phyloP scores from a whole-genome alignment of 306 rosid genomes.

The Geum urbanum region DNA sequence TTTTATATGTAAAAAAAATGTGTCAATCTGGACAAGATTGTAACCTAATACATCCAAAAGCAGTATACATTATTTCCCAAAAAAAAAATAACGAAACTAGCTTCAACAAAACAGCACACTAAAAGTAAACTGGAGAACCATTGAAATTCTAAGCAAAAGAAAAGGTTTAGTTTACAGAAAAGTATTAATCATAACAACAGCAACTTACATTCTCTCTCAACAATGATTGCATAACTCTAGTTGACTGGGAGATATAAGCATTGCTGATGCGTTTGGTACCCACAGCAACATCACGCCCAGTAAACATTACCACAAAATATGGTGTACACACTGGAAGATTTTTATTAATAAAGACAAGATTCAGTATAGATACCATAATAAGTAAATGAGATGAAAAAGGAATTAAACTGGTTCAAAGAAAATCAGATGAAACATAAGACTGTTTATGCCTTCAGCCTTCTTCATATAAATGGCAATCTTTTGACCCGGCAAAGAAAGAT shows the following conservation, averaged over 20 bases:
- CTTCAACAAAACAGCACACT: background rate
- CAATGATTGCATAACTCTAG: constrained; percentile 71
- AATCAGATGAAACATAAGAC: constrained; percentile 2
- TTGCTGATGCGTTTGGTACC: constrained; percentile 48
- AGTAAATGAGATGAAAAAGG: background rate
- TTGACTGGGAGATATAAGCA: constrained; percentile 80
- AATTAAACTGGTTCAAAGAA: constrained; percentile 18
- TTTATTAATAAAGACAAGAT: constrained; percentile 14
- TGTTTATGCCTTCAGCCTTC: constrained; percentile 12
- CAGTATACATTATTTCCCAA: background rate
- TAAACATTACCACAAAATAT: constrained; percentile 88
- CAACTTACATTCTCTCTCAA: constrained; percentile 72
- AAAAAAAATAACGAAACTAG: background rate
- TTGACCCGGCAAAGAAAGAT: background rate
- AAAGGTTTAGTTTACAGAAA: background rate
- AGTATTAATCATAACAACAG: constrained; percentile 1
- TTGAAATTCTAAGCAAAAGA: background rate
- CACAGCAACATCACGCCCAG: constrained; percentile 46
- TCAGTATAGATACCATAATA: background rate
- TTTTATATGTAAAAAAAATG: background rate
- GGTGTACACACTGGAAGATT: constrained; percentile 62
- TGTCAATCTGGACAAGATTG: background rate
- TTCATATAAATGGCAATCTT: constrained; percentile 6
- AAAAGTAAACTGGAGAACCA: background rate
- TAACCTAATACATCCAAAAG: background rate